Conservation (phyloP, 495 filamentous ascomycete genomes). For the Recurvomyces mirabilis region DNA sequence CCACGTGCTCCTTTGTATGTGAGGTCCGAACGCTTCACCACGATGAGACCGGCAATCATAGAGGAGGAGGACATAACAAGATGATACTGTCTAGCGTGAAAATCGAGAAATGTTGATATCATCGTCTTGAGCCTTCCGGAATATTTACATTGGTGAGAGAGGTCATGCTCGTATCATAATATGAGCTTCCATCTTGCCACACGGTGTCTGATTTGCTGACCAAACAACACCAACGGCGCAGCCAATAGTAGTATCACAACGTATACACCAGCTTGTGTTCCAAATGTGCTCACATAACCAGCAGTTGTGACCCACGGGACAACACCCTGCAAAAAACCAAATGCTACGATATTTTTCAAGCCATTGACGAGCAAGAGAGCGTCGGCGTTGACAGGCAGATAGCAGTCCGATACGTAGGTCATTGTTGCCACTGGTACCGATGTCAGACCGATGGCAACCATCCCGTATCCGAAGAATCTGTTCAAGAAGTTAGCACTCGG, state of each 20-base stretch:
- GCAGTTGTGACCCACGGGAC: slow-evolving; percentile 27
- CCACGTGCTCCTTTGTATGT: no score
- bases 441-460: slow-evolving; percentile 25
- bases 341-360: slow-evolving; percentile 23
- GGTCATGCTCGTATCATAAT: no score
- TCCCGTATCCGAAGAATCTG: slow-evolving; percentile 27
- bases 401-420: slow-evolving; percentile 27
- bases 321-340: slow-evolving; percentile 27
- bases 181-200: slow-evolving; percentile 27
- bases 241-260: slow-evolving; percentile 22
- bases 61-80: no score
- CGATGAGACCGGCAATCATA: no score
- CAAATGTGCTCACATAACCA: slow-evolving; percentile 27
- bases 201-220: slow-evolving; percentile 20
- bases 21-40: no score
- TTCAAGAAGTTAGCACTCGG: neutral
- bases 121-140: no score
- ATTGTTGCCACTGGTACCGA: slow-evolving; percentile 17
- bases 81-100: no score
- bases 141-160: no score
- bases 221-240: slow-evolving; percentile 20
- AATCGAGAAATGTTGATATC: no score
- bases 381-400: slow-evolving; percentile 26
- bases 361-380: slow-evolving; percentile 29
- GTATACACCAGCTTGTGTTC: slow-evolving; percentile 27